These are phyloP conservation scores for Suillus fuscotomentosus DNA, from an alignment of 768 basidiomycete species.

Conservation along the genomic window DNA sequence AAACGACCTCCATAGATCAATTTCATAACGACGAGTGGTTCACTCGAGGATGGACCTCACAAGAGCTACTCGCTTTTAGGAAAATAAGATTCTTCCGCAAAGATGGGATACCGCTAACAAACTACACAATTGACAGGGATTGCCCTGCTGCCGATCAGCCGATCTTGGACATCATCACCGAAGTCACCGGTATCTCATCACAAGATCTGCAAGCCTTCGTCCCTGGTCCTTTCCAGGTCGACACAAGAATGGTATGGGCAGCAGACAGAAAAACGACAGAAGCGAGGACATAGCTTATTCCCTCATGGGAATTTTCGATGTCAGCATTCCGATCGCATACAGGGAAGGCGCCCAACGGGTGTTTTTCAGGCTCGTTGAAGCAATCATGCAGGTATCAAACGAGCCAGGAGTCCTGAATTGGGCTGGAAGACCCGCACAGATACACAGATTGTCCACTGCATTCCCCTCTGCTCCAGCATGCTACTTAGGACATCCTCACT, in stretches of 20 bases:
- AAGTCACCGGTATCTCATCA: neutral
- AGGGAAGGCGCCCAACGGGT: neutral
- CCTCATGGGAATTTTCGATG: neutral
- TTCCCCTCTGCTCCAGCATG: neutral
- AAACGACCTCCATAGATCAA: neutral
- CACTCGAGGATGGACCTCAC: neutral
- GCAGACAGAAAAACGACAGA: neutral
- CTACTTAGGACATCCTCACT: neutral
- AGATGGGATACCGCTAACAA: neutral
- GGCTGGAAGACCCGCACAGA: neutral
- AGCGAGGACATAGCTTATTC: neutral
- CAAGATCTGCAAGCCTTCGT: neutral
- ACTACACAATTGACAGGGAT: neutral
- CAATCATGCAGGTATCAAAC: neutral
- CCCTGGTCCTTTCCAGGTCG: neutral
- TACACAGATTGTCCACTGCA: neutral
- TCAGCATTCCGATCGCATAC: neutral
- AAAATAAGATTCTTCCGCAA: neutral
- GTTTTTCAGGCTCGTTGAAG: neutral
- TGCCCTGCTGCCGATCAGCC: neutral
- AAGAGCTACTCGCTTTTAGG: neutral
- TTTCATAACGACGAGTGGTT: neutral
- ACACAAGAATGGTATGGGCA: neutral
- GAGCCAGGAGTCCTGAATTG: neutral
- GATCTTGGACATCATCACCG: neutral